Percentiles rank a stretch among this genome's conserved stretches.
phyloP scores from a whole-genome alignment of 805 yeast genomes.

The Pichia deserticola region DNA sequence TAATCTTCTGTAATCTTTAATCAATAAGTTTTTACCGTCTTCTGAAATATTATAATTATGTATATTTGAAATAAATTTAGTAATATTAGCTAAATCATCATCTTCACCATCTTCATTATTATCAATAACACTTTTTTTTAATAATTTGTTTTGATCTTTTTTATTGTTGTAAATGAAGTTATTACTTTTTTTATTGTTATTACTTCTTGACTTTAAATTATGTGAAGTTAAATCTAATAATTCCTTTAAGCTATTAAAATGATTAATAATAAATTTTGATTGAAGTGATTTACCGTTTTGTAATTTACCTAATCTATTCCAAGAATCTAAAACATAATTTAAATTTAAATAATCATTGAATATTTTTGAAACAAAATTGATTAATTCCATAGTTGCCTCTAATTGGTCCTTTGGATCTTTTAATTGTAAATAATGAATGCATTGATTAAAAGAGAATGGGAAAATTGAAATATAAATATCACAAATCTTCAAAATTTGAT shows the following conservation, averaged over 20 bases:
- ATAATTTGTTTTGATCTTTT: no score
- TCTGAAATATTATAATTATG: slow-evolving; percentile 28
- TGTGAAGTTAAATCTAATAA: slow-evolving; percentile 1
- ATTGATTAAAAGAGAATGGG: slow-evolving; percentile 24
- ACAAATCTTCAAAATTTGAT: not conserved
- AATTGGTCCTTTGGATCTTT: slow-evolving; percentile 11
- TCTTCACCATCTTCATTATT: slow-evolving; percentile 42
- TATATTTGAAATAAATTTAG: slow-evolving; percentile 27
- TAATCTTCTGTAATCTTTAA: slow-evolving; percentile 49
- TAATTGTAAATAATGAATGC: slow-evolving; percentile 13
- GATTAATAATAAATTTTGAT: slow-evolving; percentile 24
- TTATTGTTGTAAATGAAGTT: no score
- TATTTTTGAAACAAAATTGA: slow-evolving; percentile 19
- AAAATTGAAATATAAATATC: slow-evolving; percentile 26
- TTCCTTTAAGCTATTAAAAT: slow-evolving; percentile 21
- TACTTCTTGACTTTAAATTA: not conserved
- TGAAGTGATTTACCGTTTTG: slow-evolving; percentile 18
- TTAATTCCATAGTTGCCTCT: slow-evolving; percentile 5
- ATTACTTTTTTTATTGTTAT: no score
- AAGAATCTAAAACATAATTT: slow-evolving; percentile 21
- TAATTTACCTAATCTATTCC: slow-evolving; percentile 25
- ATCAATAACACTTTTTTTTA: slow-evolving; percentile 11
- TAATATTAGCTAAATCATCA: slow-evolving; percentile 29
- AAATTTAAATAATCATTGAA: slow-evolving; percentile 22
- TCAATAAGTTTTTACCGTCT: slow-evolving; percentile 35